Evolutionary conservation across 352 stramenopile genomes (phyloP), one percentile per base, ranked within the genome.

Genomic region (Phytophthora sp.): DNA sequence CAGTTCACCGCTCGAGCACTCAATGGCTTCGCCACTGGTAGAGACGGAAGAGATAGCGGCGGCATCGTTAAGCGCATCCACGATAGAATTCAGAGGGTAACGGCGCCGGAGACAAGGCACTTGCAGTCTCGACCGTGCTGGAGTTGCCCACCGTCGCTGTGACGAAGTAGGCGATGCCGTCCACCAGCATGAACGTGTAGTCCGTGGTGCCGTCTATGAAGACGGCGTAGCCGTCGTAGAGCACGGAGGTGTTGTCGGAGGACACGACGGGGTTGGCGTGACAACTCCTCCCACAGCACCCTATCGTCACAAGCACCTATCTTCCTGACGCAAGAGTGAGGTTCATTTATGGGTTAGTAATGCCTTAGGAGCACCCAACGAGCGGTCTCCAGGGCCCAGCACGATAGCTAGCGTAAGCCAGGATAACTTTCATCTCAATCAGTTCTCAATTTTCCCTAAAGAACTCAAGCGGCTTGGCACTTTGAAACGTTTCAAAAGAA

Each of bases 221-320:
- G 1, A 46, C 39, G 18, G 65, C 45, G 42, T 64, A 67, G 11
- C 53, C 65, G 54, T 77, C 48, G 49, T 72, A 82, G 28, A 71
- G 31, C n/a, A 82, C 59, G n/a, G 37, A 51, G 11, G 53, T 49
- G 34, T 56, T 56, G 54, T 63, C 46, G 2, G 37, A 27, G 1
- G 52, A 57, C 39, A 72, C 54, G 21, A 76, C 54, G 4, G 62
- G 74, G 35, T 69, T 76, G 20, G 63, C 73, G n/a, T n/a, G n/a
- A n/a, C n/a, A n/a, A n/a, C n/a, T n/a, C n/a, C n/a, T n/a, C n/a
- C n/a, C n/a, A n/a, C n/a, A n/a, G n/a, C n/a, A n/a, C n/a, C n/a
- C n/a, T n/a, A n/a, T n/a, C n/a, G n/a, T n/a, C n/a, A n/a, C n/a
- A n/a, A n/a, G n/a, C n/a, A n/a, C n/a, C n/a, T n/a, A n/a, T n/a